These are phyloP conservation scores for Salix udensis DNA, from an alignment of 345 rosid species.

Conservation along the genomic window DNA sequence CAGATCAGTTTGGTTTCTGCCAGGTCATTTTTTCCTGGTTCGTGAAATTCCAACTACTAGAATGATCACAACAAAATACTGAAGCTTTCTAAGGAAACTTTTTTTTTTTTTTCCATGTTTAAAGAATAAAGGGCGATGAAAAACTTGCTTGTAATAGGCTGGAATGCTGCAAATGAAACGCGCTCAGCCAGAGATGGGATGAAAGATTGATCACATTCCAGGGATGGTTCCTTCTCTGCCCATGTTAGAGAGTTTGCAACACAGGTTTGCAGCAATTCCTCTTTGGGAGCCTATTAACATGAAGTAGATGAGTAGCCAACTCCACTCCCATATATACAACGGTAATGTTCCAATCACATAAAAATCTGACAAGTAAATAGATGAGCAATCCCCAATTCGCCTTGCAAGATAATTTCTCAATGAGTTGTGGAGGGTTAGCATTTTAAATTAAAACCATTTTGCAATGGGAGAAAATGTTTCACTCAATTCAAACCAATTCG, in stretches of 20 bases:
- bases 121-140: neutral
- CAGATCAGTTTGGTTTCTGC: neutral
- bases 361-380: neutral
- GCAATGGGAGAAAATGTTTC: neutral
- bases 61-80: neutral
- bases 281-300: constrained; percentile 51
- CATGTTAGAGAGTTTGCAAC: constrained; percentile 53
- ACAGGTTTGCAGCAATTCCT: constrained; percentile 54
- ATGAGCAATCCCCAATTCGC: neutral
- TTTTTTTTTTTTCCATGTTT: neutral
- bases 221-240: constrained; percentile 52
- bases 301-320: constrained; percentile 11
- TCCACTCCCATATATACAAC: neutral
- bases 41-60: neutral
- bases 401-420: neutral
- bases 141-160: constrained; percentile 55
- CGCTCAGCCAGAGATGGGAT: constrained; percentile 60
- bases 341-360: neutral
- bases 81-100: neutral
- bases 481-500: neutral
- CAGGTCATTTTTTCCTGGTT: neutral
- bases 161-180: constrained; percentile 62
- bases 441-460: neutral
- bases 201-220: constrained; percentile 52
- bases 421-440: too few relatives aligned